Evolutionary conservation across 306 rosid genomes (phyloP), one percentile per base, ranked within the genome.

Genomic region (Lithocarpus polystachyus): DNA sequence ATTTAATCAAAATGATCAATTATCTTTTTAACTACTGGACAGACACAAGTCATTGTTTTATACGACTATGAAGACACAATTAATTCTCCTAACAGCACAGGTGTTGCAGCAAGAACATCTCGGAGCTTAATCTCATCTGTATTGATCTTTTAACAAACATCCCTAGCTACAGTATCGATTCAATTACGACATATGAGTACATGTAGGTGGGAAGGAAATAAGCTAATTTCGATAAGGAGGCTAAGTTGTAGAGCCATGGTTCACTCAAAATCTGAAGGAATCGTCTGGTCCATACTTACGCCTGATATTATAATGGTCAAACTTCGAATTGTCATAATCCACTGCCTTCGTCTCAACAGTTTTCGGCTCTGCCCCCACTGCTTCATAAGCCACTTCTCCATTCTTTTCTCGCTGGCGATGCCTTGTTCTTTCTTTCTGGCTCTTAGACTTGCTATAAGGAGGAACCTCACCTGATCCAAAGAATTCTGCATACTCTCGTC

Each of bases 361-460:
- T 76, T 86, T 94, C 56, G 84, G 76, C 82, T 89, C 95, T 2
- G 87, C 52, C 71, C 89, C 89, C 55, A 61, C 88, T 2, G 87
- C 78, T 48, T 90, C 90, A 24, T 53, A 86, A 80, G 37, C 82
- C 20, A 79, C 90, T 82, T 91, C 93, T 70, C 93, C 96, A 48
- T 90, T 93, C 88, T 93, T 92, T 60, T 92, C 98, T 19, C 98
- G 88, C 31, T 86, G 94, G 37, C 98, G 86, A 74, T 92, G 98
- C 84, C 90, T 89, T 3, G 96, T 72, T 83, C 97, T 88, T 74
- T 95, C 97, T 68, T 95, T 95, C 75, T 85, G 94, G 86, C 92
- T 89, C 88, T 95, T 95, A 12, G 96, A 86, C 87, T 91, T 88
- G 75, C 67, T 68, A 67, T 84, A 74, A 5, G 92, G 87, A 45